Evolutionary conservation across 202 grass and related monocot genomes (phyloP).

Genomic region (Alloteropsis angusta): DNA sequence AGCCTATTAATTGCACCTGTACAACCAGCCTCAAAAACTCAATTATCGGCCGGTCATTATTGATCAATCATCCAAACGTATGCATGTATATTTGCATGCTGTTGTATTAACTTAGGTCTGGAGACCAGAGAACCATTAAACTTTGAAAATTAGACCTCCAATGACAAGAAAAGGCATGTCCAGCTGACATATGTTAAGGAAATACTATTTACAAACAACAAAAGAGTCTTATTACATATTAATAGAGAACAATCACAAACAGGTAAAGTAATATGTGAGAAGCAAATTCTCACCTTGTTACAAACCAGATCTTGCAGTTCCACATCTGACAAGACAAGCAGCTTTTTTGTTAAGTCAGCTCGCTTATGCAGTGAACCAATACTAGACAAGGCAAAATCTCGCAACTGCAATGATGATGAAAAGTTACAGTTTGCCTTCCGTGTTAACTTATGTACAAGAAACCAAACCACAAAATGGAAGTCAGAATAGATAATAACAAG

Average conservation of each 20-base stretch:
- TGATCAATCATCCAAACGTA: not conserved
- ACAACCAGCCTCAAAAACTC: not conserved
- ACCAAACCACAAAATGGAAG: constrained; percentile 2
- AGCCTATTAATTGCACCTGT: not conserved
- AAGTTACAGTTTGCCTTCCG: constrained; percentile 16
- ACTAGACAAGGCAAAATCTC: constrained; percentile 76
- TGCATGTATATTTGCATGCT: constrained; percentile 1
- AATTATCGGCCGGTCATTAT: not conserved
- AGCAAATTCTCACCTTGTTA: constrained; percentile 51
- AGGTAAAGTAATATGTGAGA: constrained; percentile 9
- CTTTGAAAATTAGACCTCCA: not conserved
- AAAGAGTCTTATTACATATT: constrained; percentile 11
- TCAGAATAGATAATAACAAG: constrained; percentile 9
- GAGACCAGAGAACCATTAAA: not conserved
- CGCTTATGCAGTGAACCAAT: constrained; percentile 96
- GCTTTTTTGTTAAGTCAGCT: constrained; percentile 79
- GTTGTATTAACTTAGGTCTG: not conserved
- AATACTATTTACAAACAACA: constrained; percentile 9
- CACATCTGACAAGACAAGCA: constrained; percentile 71
- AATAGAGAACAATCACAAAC: constrained; percentile 4
- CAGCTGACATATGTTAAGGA: not conserved
- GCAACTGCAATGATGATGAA: constrained; percentile 42
- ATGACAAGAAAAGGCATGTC: constrained; percentile 6
- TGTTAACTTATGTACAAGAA: constrained; percentile 4
- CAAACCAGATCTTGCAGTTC: constrained; percentile 80